Conservation (phyloP, 805 yeast genomes). For the Sugiyamaella americana region DNA sequence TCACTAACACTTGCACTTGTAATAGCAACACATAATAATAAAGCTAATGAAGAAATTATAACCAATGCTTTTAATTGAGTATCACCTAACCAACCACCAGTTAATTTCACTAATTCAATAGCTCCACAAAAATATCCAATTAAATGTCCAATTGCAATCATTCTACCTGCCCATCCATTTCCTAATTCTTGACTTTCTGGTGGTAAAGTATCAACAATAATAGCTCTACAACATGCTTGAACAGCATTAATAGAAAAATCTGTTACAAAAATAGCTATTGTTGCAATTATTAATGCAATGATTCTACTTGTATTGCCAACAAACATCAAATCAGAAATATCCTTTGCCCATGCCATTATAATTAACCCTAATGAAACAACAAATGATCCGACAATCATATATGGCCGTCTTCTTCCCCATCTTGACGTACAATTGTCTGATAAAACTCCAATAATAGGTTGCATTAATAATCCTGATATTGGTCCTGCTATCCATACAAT, state of each 20-base stretch:
- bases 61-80: constrained; percentile 51
- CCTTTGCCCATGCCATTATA: constrained; percentile 41
- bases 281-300: constrained; percentile 38
- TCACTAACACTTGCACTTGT: constrained; percentile 44
- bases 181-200: constrained; percentile 51
- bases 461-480: constrained; percentile 55
- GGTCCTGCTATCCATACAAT: constrained; percentile 70
- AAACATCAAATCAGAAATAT: constrained; percentile 25
- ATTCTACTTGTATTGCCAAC: constrained; percentile 15
- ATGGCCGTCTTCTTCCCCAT: constrained; percentile 52
- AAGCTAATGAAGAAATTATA: constrained; percentile 37
- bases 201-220: constrained; percentile 57
- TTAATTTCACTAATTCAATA: constrained; percentile 36
- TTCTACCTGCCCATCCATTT: constrained; percentile 64
- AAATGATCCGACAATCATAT: constrained; percentile 48
- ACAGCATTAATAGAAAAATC: constrained; percentile 57
- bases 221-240: constrained; percentile 59
- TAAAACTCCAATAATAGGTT: constrained; percentile 55
- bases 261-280: constrained; percentile 45
- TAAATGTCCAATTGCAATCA: constrained; percentile 57
- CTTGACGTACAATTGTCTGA: constrained; percentile 39
- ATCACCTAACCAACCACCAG: constrained; percentile 38
- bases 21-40: constrained; percentile 36
- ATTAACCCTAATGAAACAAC: constrained; percentile 43
- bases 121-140: constrained; percentile 52